Conservation (phyloP, 2,329 filamentous ascomycete genomes). For the Aspergillus transmontanensis region DNA sequence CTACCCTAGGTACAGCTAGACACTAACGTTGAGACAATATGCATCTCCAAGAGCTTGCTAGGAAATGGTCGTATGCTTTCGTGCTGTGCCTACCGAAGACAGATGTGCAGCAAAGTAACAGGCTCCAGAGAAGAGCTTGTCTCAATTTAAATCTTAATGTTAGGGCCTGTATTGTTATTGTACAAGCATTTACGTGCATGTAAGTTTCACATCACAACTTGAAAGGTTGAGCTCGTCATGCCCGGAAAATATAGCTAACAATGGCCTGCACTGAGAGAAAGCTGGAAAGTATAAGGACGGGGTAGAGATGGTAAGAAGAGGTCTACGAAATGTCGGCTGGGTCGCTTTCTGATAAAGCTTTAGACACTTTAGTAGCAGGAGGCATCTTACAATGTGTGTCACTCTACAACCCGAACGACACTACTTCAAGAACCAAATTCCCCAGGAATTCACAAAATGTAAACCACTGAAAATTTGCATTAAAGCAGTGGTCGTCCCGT, state of each 20-base stretch:
- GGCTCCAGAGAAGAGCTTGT: not conserved
- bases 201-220: not conserved
- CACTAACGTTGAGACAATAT: not conserved
- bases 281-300: not conserved
- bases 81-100: not conserved
- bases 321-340: not conserved
- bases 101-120: not conserved
- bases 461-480: not conserved
- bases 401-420: not conserved
- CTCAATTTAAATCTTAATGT: not conserved
- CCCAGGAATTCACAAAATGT: not conserved
- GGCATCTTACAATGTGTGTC: no score
- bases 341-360: not conserved
- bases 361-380: no score
- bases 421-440: not conserved
- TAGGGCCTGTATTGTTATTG: not conserved
- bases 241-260: not conserved
- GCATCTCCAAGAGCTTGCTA: not conserved
- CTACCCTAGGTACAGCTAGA: not conserved
- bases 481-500: not conserved
- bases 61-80: not conserved
- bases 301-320: not conserved
- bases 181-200: not conserved
- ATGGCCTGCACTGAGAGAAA: not conserved
- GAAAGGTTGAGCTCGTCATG: not conserved